Conservation (phyloP, 306 rosid species). For the Pterocarpus macrocarpus region DNA sequence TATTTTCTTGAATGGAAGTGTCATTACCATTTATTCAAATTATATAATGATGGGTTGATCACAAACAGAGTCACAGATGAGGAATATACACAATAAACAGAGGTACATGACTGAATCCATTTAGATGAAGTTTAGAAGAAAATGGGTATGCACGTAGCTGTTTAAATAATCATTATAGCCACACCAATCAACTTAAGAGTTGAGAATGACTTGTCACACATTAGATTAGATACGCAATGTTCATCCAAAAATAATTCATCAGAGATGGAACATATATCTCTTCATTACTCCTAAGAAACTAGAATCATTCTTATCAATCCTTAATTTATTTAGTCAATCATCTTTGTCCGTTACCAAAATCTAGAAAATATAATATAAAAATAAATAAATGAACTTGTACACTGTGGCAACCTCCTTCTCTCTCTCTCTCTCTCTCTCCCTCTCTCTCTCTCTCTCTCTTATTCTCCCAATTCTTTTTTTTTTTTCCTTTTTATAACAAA, state of each 20-base stretch:
- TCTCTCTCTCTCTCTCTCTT: background rate
- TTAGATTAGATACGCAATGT: background rate
- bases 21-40: background rate
- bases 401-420: constrained; percentile 14
- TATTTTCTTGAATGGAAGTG: background rate
- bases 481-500: background rate
- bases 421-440: too few relatives aligned
- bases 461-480: constrained; percentile 10
- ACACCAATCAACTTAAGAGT: background rate
- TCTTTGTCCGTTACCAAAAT: constrained; percentile 47
- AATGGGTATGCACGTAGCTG: background rate
- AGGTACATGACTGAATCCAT: background rate
- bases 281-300: constrained; percentile 8
- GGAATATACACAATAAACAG: background rate
- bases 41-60: background rate
- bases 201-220: background rate
- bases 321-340: constrained; percentile 30
- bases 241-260: constrained; percentile 20
- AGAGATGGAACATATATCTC: constrained; percentile 27
- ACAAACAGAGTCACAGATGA: constrained; percentile 4
- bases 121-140: constrained; percentile 14
- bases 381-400: background rate
- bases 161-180: background rate
- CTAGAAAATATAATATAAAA: constrained; percentile 20
- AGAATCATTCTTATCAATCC: constrained; percentile 9